phyloP scores from a whole-genome alignment of 2,329 filamentous ascomycete species.

The Trichoderma sp. region DNA sequence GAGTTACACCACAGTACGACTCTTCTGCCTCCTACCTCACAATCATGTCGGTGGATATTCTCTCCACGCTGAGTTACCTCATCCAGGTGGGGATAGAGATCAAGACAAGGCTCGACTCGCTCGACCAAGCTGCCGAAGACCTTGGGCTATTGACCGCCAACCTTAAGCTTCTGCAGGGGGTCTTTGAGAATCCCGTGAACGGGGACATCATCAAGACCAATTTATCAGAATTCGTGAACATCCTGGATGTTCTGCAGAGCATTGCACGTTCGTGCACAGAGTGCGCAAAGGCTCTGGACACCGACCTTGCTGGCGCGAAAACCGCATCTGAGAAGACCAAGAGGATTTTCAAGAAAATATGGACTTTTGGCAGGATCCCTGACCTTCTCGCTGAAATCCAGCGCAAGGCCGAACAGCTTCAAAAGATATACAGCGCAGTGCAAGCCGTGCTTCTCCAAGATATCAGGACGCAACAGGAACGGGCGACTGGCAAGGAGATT shows the following conservation, averaged over 20 bases:
- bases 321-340: constrained; percentile 11
- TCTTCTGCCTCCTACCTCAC: background rate
- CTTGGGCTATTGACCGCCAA: constrained; percentile 20
- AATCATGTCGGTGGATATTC: constrained; percentile 19
- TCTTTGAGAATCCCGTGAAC: constrained; percentile 19
- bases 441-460: constrained; percentile 19
- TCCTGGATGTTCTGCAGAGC: constrained; percentile 21
- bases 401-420: constrained; percentile 21
- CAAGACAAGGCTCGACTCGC: constrained; percentile 19
- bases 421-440: constrained; percentile 19
- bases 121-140: constrained; percentile 21
- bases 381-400: constrained; percentile 20
- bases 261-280: constrained; percentile 21
- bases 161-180: constrained; percentile 17
- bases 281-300: constrained; percentile 21
- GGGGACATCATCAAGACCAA: constrained; percentile 18
- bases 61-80: constrained; percentile 18
- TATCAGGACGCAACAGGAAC: constrained; percentile 17
- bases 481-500: constrained; percentile 12
- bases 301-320: constrained; percentile 15
- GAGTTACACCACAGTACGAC: background rate
- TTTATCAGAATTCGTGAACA: constrained; percentile 20
- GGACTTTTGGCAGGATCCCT: constrained; percentile 19
- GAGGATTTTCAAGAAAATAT: constrained; percentile 17
- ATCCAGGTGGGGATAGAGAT: constrained; percentile 21